These are phyloP conservation scores for Auriscalpium vulgare DNA, from an alignment of 768 basidiomycete genomes.

Conservation along the genomic window DNA sequence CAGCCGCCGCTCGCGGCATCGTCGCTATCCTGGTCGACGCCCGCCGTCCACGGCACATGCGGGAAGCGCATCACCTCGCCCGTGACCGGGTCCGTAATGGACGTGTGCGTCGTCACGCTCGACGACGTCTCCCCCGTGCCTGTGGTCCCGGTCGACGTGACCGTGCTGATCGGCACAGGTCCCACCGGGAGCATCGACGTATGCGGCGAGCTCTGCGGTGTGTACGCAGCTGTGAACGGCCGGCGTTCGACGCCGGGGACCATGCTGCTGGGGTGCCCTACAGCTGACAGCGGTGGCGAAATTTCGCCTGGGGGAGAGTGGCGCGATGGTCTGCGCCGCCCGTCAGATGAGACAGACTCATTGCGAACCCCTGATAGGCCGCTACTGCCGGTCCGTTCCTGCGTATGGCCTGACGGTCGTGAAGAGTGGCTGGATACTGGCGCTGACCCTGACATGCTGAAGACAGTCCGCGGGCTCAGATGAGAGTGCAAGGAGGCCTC, in stretches of 20 bases:
- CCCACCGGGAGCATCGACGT: slow-evolving; percentile 1
- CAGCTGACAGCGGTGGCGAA: slow-evolving; percentile 26
- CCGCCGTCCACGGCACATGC: slow-evolving; percentile 11
- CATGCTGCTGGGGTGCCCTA: slow-evolving; percentile 9
- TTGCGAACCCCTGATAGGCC: slow-evolving; percentile 36
- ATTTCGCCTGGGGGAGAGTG: slow-evolving; percentile 7
- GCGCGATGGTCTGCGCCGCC: slow-evolving; percentile 23
- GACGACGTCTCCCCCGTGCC: slow-evolving; percentile 18
- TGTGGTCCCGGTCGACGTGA: slow-evolving; percentile 20
- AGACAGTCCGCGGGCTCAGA: slow-evolving; percentile 36
- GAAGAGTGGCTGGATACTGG: slow-evolving; percentile 44
- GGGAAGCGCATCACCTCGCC: slow-evolving; percentile 24
- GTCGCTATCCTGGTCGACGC: background rate
- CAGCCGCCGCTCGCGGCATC: background rate
- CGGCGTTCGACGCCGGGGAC: background rate
- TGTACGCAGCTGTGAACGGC: background rate
- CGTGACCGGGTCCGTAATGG: slow-evolving; percentile 26
- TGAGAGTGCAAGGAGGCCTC: slow-evolving; percentile 58
- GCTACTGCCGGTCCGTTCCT: slow-evolving; percentile 27
- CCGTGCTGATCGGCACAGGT: slow-evolving; percentile 11
- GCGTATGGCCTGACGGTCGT: slow-evolving; percentile 31
- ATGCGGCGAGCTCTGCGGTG: background rate
- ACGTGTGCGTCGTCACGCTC: slow-evolving; percentile 24
- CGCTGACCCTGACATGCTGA: slow-evolving; percentile 43
- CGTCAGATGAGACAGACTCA: slow-evolving; percentile 48